A percentile compares a stretch with the other conserved stretches of the same genome.
These are phyloP conservation scores for Rhizophora apiculata DNA, from an alignment of 345 rosid genomes.

Conservation along the genomic window DNA sequence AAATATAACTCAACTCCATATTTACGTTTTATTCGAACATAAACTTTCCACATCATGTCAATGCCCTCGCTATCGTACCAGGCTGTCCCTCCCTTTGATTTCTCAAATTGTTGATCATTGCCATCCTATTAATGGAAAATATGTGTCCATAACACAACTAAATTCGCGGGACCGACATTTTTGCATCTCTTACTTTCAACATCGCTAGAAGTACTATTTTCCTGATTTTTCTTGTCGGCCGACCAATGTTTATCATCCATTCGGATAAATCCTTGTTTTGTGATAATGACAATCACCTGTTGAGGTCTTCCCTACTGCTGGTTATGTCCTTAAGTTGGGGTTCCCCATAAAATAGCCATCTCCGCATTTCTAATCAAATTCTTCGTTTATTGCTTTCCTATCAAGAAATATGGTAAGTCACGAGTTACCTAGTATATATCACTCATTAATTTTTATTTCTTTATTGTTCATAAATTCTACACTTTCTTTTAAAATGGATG, in stretches of 20 bases:
- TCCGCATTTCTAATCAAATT: too few species aligned
- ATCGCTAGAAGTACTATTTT: slow-evolving; percentile 2
- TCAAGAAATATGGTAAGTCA: too few species aligned
- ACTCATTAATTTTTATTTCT: too few species aligned
- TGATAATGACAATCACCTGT: neutral
- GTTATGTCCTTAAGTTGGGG: neutral
- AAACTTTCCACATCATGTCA: neutral
- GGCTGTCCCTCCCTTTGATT: neutral
- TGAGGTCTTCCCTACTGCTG: neutral
- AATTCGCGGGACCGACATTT: slow-evolving; percentile 12
- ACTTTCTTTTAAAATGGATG: too few species aligned
- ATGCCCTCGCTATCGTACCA: neutral
- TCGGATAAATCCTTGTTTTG: neutral
- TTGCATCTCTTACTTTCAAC: neutral
- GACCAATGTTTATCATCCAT: neutral
- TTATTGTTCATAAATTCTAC: too few species aligned
- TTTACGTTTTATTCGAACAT: neutral
- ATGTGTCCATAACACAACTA: neutral
- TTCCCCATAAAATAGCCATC: neutral
- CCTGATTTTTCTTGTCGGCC: slow-evolving; percentile 10
- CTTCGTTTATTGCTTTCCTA: too few species aligned
- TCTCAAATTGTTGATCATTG: neutral
- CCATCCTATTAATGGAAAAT: slow-evolving; percentile 1
- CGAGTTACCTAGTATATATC: neutral
- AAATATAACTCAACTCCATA: neutral